These are phyloP conservation scores for Podaxis sp. DNA, from an alignment of 768 basidiomycete species.

Conservation along the genomic window DNA sequence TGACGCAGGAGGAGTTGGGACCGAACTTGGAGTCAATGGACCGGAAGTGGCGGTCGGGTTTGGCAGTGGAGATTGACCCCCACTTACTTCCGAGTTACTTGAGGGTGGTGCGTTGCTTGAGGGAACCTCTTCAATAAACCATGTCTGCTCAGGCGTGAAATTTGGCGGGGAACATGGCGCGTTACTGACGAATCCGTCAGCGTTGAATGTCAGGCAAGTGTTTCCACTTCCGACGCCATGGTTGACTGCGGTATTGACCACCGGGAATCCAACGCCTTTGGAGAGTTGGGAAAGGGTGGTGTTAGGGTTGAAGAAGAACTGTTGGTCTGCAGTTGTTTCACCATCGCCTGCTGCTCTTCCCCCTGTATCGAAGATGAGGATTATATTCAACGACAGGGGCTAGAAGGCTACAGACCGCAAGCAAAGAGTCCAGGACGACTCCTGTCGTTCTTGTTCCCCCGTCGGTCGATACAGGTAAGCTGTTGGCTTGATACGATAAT, in stretches of 20 bases:
- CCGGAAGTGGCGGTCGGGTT: neutral
- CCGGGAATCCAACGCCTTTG: constrained; percentile 13
- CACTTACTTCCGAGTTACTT: neutral
- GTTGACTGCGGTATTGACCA: constrained; percentile 20
- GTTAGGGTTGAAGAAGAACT: constrained; percentile 25
- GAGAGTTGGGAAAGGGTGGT: constrained; percentile 17
- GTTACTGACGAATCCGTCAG: constrained; percentile 26
- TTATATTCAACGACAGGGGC: neutral
- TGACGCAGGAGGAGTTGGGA: too few species aligned
- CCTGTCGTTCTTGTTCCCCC: constrained; percentile 24
- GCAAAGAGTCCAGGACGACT: constrained; percentile 27
- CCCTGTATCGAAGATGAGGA: constrained; percentile 14
- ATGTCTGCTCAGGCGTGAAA: constrained; percentile 26
- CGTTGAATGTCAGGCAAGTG: constrained; percentile 22
- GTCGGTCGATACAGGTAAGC: constrained; percentile 26
- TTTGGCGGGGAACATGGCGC: constrained; percentile 25
- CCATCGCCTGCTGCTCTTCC: constrained; percentile 28
- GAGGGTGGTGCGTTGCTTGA: neutral
- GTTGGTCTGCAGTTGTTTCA: constrained; percentile 24
- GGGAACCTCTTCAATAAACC: constrained; percentile 18
- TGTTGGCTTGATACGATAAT: constrained; percentile 30
- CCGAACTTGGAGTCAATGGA: too few species aligned
- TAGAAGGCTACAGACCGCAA: constrained; percentile 18
- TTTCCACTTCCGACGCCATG: constrained; percentile 25
- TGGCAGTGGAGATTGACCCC: neutral